Evolutionary conservation across 352 stramenopile genomes (phyloP), one percentile per base, ranked within the genome.

Genomic region (Phytophthora hybrid): DNA sequence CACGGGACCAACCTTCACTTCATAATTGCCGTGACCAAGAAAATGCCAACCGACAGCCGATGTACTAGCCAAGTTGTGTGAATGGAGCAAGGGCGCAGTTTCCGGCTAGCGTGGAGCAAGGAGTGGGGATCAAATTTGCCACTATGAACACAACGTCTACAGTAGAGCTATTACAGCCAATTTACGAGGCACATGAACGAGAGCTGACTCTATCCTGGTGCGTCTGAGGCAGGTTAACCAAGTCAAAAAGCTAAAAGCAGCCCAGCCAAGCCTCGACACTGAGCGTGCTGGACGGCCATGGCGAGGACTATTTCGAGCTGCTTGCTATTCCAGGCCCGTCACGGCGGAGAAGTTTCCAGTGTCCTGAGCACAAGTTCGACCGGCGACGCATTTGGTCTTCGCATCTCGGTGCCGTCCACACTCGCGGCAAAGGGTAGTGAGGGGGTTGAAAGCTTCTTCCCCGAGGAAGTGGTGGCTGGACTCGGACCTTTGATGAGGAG

Each of bases 301-400:
- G 1, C 37, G 46, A 63, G 44, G 44, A 61, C 65, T 66, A 72
- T 72, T 72, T 67, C 66, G 54, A 73, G 52, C 52, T 29, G 31
- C 18, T 51, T n/a, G 44, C 53, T 63, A 67, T 59, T 56, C 53
- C 51, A 68, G 56, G 55, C 32, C 47, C 11, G 8, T 3, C 31
- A n/a, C 4, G n/a, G 41, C 37, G 19, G 26, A 47, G 23, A 56
- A 52, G 63, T 61, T 72, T 56, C 31, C 21, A 7, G 18, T 13
- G 41, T 56, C 34, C 44, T 65, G 59, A 56, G 59, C 59, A 41
- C 19, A 4, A 29, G 21, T 18, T 54, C 18, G 9, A 19, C 19
- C 16, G 18, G 54, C 16, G 31, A 60, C 32, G 64, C 31, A 71
- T 71, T 66, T 57, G 47, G 58, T 19, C 54, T 74, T 64, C 66